These are phyloP conservation scores for Penicillium nordicum DNA, from an alignment of 2,329 filamentous ascomycete genomes.

Conservation along the genomic window DNA sequence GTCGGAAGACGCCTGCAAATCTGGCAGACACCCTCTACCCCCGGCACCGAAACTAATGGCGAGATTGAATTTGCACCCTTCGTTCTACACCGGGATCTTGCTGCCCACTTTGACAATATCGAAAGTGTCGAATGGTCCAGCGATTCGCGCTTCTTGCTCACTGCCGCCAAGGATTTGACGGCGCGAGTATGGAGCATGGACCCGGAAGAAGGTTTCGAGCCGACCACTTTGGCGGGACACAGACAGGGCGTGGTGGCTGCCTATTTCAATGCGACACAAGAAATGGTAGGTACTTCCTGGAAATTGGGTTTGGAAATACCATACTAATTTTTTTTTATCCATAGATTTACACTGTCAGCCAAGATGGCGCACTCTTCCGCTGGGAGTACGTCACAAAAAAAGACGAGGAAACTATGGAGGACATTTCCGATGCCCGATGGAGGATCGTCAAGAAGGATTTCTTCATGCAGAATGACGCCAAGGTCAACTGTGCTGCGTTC, in stretches of 20 bases:
- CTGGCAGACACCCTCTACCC: constrained; percentile 91
- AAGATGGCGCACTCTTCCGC: constrained; percentile 92
- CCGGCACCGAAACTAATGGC: constrained; percentile 72
- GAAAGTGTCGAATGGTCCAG: constrained; percentile 89
- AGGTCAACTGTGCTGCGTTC: constrained; percentile 85
- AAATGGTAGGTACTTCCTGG: constrained; percentile 55
- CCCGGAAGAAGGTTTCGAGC: constrained; percentile 79
- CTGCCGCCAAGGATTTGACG: constrained; percentile 85
- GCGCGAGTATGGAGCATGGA: constrained; percentile 93
- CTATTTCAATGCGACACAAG: constrained; percentile 95
- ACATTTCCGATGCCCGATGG: constrained; percentile 74
- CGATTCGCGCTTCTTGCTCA: constrained; percentile 94
- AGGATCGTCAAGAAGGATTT: constrained; percentile 87
- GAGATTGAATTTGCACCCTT: constrained; percentile 95
- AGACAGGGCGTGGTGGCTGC: constrained; percentile 86
- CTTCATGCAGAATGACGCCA: constrained; percentile 86
- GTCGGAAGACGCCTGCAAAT: constrained; percentile 86
- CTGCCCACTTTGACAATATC: constrained; percentile 84
- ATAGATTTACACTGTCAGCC: constrained; percentile 86
- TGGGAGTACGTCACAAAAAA: constrained; percentile 76
- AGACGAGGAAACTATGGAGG: constrained; percentile 58
- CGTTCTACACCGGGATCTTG: constrained; percentile 78
- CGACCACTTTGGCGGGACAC: constrained; percentile 87
- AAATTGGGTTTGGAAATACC: not conserved
- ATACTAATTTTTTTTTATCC: constrained; percentile 12